A percentile compares a stretch with the other conserved stretches of the same genome.
phyloP scores from a whole-genome alignment of 2,329 filamentous ascomycete genomes.

The Penicillium olsonii region DNA sequence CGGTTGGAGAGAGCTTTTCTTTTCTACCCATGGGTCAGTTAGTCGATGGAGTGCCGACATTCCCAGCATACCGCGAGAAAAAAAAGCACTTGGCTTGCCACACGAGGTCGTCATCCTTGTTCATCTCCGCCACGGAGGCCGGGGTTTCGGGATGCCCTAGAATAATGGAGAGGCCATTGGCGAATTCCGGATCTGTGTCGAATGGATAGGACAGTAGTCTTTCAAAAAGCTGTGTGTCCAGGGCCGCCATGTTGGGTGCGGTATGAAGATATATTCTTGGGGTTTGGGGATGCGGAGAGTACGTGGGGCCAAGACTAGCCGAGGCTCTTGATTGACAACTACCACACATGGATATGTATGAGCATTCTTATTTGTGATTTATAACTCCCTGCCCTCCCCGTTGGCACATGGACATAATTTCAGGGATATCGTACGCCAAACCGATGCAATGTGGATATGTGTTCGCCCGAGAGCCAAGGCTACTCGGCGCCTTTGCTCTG shows the following conservation, averaged over 20 bases:
- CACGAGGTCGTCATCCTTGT: constrained; percentile 43
- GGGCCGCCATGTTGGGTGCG: constrained; percentile 11
- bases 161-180: constrained; percentile 49
- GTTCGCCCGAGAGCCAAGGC: constrained; percentile 9
- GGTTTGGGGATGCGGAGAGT: constrained; percentile 2
- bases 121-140: constrained; percentile 41
- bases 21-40: constrained; percentile 33
- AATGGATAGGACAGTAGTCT: constrained; percentile 44
- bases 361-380: no score
- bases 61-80: constrained; percentile 42
- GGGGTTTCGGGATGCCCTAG: constrained; percentile 44
- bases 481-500: constrained; percentile 46
- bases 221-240: constrained; percentile 28
- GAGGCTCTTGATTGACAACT: no score
- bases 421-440: constrained; percentile 15
- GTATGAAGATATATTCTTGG: neutral
- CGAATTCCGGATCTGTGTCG: constrained; percentile 46
- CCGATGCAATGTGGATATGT: constrained; percentile 11
- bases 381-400: no score
- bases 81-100: constrained; percentile 52
- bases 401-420: no score
- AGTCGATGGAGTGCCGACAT: neutral
- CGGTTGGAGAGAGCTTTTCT: constrained; percentile 39
- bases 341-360: no score
- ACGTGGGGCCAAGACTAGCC: constrained; percentile 15